Evolutionary conservation across 169 alveolate genomes (phyloP).

Genomic region (Theileria annulata): DNA sequence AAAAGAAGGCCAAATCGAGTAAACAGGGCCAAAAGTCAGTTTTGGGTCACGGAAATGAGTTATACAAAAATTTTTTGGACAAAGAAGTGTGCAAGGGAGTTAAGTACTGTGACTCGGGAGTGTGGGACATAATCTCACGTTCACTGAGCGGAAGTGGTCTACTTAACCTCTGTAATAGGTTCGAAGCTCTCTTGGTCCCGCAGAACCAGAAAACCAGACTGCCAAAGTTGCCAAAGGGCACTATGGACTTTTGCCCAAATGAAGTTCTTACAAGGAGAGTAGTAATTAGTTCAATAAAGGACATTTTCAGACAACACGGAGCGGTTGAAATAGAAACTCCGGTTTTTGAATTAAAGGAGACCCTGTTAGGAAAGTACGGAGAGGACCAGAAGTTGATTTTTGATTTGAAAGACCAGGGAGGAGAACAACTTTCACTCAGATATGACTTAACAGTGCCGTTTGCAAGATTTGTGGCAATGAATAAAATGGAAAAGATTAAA

Average conservation of each 20-base stretch:
- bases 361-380: constrained; percentile 94
- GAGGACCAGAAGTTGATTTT: constrained; percentile 94
- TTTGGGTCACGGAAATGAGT: constrained; percentile 56
- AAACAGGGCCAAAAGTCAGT: constrained; percentile 30
- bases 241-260: constrained; percentile 90
- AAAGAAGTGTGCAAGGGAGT: constrained; percentile 15
- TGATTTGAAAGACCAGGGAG: constrained; percentile 96
- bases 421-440: constrained; percentile 93
- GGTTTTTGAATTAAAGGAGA: constrained; percentile 94
- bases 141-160: constrained; percentile 26
- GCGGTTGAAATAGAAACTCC: constrained; percentile 98
- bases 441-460: constrained; percentile 98
- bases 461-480: constrained; percentile 91
- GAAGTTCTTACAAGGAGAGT: constrained; percentile 89
- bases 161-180: constrained; percentile 10
- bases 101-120: constrained; percentile 3
- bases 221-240: constrained; percentile 94
- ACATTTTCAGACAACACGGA: constrained; percentile 90
- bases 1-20: constrained; percentile 10
- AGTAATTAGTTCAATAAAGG: constrained; percentile 84
- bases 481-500: constrained; percentile 85
- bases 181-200: constrained; percentile 57
- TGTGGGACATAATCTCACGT: not conserved
- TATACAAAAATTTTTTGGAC: constrained; percentile 14
- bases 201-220: constrained; percentile 71